Evolutionary conservation across 1,139 yeast species (phyloP).

Genomic region (Debaryomycetaceae sp.): DNA sequence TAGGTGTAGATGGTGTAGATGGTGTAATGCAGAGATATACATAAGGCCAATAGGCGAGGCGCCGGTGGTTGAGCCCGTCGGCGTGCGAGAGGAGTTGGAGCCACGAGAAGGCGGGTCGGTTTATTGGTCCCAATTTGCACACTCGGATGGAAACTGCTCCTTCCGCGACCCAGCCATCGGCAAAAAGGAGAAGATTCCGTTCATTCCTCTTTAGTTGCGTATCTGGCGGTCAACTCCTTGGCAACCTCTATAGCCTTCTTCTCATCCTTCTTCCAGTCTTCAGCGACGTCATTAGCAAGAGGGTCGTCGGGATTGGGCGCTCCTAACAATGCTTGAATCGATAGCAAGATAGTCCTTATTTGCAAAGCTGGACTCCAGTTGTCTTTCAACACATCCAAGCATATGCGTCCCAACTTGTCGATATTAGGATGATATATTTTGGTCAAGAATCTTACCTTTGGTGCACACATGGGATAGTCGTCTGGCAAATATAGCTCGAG

Average conservation of each 20-base stretch:
- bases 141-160: too few species aligned
- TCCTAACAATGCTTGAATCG: slow-evolving; percentile 89
- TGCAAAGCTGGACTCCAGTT: slow-evolving; percentile 98
- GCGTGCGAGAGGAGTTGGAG: too few species aligned
- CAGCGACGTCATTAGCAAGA: slow-evolving; percentile 95
- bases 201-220: slow-evolving; percentile 36
- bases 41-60: background rate
- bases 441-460: slow-evolving; percentile 87
- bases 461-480: slow-evolving; percentile 92
- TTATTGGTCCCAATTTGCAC: too few species aligned
- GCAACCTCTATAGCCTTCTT: slow-evolving; percentile 78
- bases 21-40: background rate
- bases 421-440: slow-evolving; percentile 96
- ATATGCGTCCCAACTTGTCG: slow-evolving; percentile 90
- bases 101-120: too few species aligned
- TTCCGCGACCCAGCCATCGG: too few species aligned
- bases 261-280: slow-evolving; percentile 90
- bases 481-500: slow-evolving; percentile 81
- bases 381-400: slow-evolving; percentile 89
- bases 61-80: background rate
- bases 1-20: background rate
- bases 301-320: slow-evolving; percentile 99
- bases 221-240: slow-evolving; percentile 77
- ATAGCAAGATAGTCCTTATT: slow-evolving; percentile 86
- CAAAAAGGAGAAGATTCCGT: background rate